These are phyloP conservation scores for Prunus fruticosa DNA, from an alignment of 306 rosid species.

Conservation along the genomic window DNA sequence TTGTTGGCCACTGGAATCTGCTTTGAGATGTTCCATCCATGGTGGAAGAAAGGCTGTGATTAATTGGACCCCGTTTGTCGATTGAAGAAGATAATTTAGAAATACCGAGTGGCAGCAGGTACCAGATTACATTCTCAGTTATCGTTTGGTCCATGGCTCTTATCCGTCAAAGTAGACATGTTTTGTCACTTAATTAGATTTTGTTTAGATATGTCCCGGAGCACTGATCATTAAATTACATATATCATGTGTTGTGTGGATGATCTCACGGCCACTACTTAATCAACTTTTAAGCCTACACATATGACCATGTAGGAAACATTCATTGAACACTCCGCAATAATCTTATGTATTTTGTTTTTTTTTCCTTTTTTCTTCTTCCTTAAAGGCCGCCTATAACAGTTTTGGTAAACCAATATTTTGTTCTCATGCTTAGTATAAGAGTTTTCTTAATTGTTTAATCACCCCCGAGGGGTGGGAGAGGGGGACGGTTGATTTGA, in stretches of 20 bases:
- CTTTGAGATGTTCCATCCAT: background rate
- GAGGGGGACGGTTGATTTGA: no score
- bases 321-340: background rate
- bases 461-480: no score
- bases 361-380: background rate
- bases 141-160: background rate
- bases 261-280: background rate
- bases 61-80: background rate
- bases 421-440: no score
- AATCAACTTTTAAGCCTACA: background rate
- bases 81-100: background rate
- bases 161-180: constrained; percentile 2
- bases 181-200: background rate
- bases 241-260: background rate
- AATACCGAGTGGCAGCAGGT: background rate
- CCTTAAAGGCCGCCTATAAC: no score
- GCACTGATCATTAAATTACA: background rate
- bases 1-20: background rate
- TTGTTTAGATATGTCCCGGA: constrained; percentile 7
- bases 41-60: background rate
- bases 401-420: no score
- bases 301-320: background rate
- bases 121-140: background rate
- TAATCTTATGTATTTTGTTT: background rate
- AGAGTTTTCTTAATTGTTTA: no score